Evolutionary conservation across 2,329 filamentous ascomycete genomes (phyloP), one percentile per base, ranked within the genome.

Genomic region (Talaromyces sp.): DNA sequence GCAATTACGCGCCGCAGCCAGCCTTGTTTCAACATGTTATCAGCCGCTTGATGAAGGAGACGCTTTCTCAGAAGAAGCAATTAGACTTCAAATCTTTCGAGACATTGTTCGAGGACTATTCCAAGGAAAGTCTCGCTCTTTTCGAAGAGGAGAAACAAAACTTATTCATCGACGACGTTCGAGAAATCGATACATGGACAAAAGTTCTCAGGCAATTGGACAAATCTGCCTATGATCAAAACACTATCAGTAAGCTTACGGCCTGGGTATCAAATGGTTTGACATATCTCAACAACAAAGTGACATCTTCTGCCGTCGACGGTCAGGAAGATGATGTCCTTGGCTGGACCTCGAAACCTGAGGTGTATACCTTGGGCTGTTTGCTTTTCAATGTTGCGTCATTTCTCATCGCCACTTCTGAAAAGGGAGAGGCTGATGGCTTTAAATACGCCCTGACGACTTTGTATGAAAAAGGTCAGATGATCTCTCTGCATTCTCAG

Each of bases 141-240:
- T 99, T 99, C 74, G 89, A 86, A 0, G 85, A 92, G 64, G 95
- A 99, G 78, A 93, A 96, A 75, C 93, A 96, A 74, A 99, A 99
- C 74, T 83, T 97, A n/a, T 98, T 92, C 75, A 82, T 94, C 59
- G 94, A 98, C 74, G 89, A 93, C 70, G 86, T 92, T 6, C 83
- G 88, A 57, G 93, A 97, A 75, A 83, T 88, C 3, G 79, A 83
- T 19, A 75, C 87, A n/a, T 97, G 93, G 92, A 78, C 83, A 0
- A 75, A 75, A 16, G 79, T 86, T 2, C 78, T 90, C 35, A 67
- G 70, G 6, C 66, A 69, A 0, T 65, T 82, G 3, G 66, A 69
- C 3, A 50, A 66, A n/a, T 24, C 57, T 9, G 66, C 73, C 3
- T 71, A 76, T 2, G 65, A 72, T 5, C 65, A 72, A 5, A 56